phyloP scores from a whole-genome alignment of 768 basidiomycete genomes.

The Vishniacozyma victoriae region DNA sequence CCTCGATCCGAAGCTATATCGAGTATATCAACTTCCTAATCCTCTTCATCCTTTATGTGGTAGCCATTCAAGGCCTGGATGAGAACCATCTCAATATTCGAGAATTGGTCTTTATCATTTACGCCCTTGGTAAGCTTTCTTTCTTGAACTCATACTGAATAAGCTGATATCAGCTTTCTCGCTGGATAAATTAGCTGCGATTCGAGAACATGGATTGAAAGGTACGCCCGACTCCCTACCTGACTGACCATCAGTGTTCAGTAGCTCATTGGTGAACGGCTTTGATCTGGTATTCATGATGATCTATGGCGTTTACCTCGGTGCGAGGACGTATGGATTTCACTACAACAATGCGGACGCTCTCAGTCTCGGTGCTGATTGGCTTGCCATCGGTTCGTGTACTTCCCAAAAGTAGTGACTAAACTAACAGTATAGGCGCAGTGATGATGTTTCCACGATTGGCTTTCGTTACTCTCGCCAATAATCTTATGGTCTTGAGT shows the following conservation, averaged over 20 bases:
- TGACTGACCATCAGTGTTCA: slow-evolving; percentile 26
- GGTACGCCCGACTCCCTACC: slow-evolving; percentile 55
- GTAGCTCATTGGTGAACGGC: slow-evolving; percentile 56
- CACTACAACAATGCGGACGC: slow-evolving; percentile 62
- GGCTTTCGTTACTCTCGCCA: slow-evolving; percentile 81
- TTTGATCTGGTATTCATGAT: slow-evolving; percentile 90
- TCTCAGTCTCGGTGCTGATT: slow-evolving; percentile 66
- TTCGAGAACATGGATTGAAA: slow-evolving; percentile 91
- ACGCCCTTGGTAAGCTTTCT: slow-evolving; percentile 47
- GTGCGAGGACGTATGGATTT: slow-evolving; percentile 74
- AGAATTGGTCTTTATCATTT: slow-evolving; percentile 70
- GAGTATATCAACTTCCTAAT: slow-evolving; percentile 84
- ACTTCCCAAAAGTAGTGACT: background rate
- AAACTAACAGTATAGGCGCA: slow-evolving; percentile 50
- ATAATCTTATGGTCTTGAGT: slow-evolving; percentile 52
- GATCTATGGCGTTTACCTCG: slow-evolving; percentile 67
- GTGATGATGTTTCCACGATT: slow-evolving; percentile 84
- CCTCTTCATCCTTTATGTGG: slow-evolving; percentile 75
- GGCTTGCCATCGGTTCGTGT: slow-evolving; percentile 64
- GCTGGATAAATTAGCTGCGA: slow-evolving; percentile 84
- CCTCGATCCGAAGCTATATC: slow-evolving; percentile 79
- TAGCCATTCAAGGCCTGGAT: slow-evolving; percentile 72
- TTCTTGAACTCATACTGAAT: background rate
- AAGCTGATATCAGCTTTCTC: slow-evolving; percentile 64
- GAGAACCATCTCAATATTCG: slow-evolving; percentile 58